These are phyloP conservation scores for Saccharomyces hybrid DNA, from an alignment of 1,139 yeast genomes.

Conservation along the genomic window DNA sequence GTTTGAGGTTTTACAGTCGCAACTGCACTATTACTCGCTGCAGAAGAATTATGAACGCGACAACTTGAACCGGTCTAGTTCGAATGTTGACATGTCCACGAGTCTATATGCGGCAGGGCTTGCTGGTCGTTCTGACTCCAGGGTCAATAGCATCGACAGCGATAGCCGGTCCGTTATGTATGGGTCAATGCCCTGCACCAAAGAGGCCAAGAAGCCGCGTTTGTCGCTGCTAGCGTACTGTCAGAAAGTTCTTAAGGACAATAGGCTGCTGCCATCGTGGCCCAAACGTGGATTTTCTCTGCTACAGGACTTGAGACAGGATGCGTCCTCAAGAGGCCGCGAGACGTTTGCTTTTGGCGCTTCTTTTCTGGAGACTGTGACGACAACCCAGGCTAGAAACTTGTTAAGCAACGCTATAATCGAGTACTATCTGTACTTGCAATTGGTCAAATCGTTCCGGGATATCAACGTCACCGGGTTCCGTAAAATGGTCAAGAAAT, in stretches of 20 bases:
- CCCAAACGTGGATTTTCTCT: constrained; percentile 15
- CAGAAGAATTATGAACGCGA: constrained; percentile 12
- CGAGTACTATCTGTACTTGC: constrained; percentile 75
- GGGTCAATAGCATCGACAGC: not conserved
- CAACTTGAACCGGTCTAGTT: not conserved
- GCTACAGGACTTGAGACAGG: not conserved
- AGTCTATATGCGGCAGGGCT: not conserved
- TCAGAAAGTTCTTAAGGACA: constrained; percentile 17
- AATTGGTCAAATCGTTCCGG: constrained; percentile 68
- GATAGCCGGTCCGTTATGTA: not conserved
- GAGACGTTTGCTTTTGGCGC: not conserved
- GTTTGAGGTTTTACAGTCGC: constrained; percentile 18
- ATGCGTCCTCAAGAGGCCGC: not conserved
- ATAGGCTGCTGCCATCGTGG: constrained; percentile 28
- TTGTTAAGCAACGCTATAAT: constrained; percentile 70
- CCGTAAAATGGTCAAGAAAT: constrained; percentile 81
- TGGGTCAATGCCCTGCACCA: not conserved
- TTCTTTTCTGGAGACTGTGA: not conserved
- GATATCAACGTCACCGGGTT: constrained; percentile 80
- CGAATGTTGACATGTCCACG: not conserved
- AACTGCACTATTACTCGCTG: constrained; percentile 17
- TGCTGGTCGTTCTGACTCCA: not conserved
- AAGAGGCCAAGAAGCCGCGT: not conserved
- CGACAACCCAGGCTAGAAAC: constrained; percentile 50
- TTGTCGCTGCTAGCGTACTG: constrained; percentile 1